Conservation (phyloP, 345 rosid species). For the Eucalyptus marginata region DNA sequence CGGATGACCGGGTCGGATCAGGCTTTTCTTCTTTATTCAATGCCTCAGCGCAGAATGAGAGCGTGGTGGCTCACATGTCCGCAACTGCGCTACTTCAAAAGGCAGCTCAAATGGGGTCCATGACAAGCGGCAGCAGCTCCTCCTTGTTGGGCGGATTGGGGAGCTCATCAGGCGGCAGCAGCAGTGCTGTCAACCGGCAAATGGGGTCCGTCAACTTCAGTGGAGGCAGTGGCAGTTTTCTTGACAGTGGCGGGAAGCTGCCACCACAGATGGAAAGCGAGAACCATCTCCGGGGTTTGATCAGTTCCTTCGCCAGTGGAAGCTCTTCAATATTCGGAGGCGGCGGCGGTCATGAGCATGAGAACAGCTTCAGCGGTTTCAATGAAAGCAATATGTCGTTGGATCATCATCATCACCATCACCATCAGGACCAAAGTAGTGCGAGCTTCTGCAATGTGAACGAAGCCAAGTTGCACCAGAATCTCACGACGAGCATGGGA, state of each 20-base stretch:
- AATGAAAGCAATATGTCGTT: neutral
- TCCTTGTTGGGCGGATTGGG: conserved; percentile 42
- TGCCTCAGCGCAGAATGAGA: conserved; percentile 23
- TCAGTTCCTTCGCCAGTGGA: conserved; percentile 40
- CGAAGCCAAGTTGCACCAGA: conserved; percentile 11
- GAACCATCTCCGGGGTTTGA: conserved; percentile 50
- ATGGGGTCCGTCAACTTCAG: neutral
- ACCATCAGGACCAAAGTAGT: neutral
- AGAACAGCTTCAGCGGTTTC: conserved; percentile 2
- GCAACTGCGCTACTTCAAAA: conserved; percentile 83
- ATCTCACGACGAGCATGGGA: conserved; percentile 11
- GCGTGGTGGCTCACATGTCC: conserved; percentile 37
- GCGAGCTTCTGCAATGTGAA: neutral
- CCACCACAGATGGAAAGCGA: conserved; percentile 9
- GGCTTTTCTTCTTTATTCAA: conserved; percentile 26
- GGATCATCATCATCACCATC: neutral
- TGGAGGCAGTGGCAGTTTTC: neutral
- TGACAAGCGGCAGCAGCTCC: conserved; percentile 30
- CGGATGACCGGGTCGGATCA: conserved; percentile 17
- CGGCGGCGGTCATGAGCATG: conserved; percentile 8
- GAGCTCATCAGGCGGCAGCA: conserved; percentile 16
- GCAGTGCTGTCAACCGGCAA: neutral
- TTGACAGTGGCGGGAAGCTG: neutral
- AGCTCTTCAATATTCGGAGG: conserved; percentile 13
- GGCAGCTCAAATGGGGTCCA: conserved; percentile 84